phyloP scores from a whole-genome alignment of 257 asterid species.

The Mentha longifolia region DNA sequence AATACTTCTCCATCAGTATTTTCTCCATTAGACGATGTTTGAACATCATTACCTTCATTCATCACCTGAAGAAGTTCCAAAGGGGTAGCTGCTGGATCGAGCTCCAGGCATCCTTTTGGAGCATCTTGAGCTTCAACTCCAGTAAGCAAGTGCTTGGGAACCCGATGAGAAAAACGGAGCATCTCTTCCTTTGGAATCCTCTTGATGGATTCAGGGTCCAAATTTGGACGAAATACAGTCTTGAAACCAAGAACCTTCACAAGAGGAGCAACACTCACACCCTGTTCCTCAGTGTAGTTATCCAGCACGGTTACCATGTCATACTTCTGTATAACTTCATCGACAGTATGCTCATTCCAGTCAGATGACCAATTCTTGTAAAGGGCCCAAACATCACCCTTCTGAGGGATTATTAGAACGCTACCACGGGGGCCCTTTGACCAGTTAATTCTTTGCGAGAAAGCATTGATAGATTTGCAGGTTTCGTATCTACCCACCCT shows the following conservation, averaged over 20 bases:
- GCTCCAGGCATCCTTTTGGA: constrained; percentile 74
- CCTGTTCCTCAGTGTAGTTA: constrained; percentile 58
- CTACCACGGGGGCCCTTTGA: constrained; percentile 60
- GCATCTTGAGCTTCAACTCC: constrained; percentile 59
- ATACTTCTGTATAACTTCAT: constrained; percentile 65
- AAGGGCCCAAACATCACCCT: constrained; percentile 81
- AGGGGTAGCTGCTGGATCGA: constrained; percentile 87
- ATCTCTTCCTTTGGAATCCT: constrained; percentile 68
- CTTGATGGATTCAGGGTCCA: constrained; percentile 44
- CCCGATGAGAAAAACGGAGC: constrained; percentile 76
- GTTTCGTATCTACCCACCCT: constrained; percentile 59
- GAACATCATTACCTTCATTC: constrained; percentile 37
- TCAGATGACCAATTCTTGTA: constrained; percentile 69
- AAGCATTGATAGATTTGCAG: constrained; percentile 57
- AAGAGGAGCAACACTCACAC: constrained; percentile 64
- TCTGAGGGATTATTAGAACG: constrained; percentile 57
- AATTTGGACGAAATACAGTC: constrained; percentile 67
- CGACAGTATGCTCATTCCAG: constrained; percentile 62
- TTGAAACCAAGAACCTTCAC: constrained; percentile 68
- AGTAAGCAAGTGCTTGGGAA: constrained; percentile 61
- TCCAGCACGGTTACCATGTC: constrained; percentile 69
- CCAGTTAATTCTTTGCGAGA: constrained; percentile 75
- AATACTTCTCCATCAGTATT: constrained; percentile 31
- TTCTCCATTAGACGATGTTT: constrained; percentile 16
- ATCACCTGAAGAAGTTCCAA: constrained; percentile 66